Evolutionary conservation across 192 early-diverging fungal species (phyloP).

Genomic region (Coemansia sp.): DNA sequence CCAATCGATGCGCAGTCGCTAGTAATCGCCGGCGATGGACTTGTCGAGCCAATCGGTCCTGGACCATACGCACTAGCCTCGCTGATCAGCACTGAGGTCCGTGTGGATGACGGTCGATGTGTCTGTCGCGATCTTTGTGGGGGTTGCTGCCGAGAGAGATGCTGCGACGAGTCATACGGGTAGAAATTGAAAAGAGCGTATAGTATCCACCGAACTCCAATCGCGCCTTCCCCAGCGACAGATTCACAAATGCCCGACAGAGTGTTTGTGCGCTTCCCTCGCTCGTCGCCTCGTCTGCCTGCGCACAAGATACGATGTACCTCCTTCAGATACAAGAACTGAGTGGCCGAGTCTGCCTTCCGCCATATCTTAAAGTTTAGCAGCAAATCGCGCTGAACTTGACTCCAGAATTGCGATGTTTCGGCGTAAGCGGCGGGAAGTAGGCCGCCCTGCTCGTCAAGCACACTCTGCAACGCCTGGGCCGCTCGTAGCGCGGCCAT

Average conservation of each 20-base stretch:
- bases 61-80: background rate
- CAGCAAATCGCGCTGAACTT: constrained; percentile 33
- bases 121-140: constrained; percentile 8
- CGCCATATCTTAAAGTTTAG: constrained; percentile 44
- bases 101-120: constrained; percentile 13
- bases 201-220: constrained; percentile 44
- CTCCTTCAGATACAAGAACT: constrained; percentile 30
- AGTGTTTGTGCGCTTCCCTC: constrained; percentile 34
- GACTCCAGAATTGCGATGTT: constrained; percentile 36
- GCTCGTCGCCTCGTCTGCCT: constrained; percentile 28
- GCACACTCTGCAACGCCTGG: constrained; percentile 33
- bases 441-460: constrained; percentile 41
- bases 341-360: constrained; percentile 18
- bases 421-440: constrained; percentile 20
- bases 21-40: background rate
- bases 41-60: background rate
- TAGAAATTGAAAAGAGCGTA: constrained; percentile 42
- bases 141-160: constrained; percentile 30
- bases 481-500: constrained; percentile 32
- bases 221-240: constrained; percentile 3
- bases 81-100: constrained; percentile 8
- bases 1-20: constrained; percentile 4
- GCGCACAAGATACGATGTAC: constrained; percentile 26
- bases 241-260: constrained; percentile 23
- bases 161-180: constrained; percentile 47